Conservation (phyloP, 208 protist species). For the Acanthamoeba castellanii region DNA sequence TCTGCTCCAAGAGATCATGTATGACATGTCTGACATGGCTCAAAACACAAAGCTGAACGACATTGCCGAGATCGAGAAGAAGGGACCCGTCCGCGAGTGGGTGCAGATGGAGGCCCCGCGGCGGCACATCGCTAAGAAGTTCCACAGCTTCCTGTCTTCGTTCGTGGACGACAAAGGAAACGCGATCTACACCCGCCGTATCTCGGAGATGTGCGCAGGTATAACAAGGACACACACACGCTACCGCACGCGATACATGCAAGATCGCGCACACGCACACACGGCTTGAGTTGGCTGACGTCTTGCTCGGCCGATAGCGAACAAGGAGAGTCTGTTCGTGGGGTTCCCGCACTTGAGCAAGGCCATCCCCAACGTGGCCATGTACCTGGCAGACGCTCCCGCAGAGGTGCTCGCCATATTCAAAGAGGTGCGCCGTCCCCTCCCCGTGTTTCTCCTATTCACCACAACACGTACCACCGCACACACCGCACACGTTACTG, state of each 20-base stretch:
- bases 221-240: background rate
- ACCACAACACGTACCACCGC: background rate
- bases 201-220: constrained; percentile 58
- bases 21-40: background rate
- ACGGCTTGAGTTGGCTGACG: background rate
- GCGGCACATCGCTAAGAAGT: constrained; percentile 28
- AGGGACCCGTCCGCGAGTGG: constrained; percentile 49
- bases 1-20: background rate
- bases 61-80: constrained; percentile 42
- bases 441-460: constrained; percentile 50
- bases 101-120: constrained; percentile 9
- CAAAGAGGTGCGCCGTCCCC: constrained; percentile 93
- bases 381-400: constrained; percentile 98
- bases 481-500: no score
- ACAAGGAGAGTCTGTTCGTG: constrained; percentile 94
- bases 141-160: constrained; percentile 15
- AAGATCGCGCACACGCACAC: background rate
- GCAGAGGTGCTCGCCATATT: constrained; percentile 97
- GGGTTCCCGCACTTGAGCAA: constrained; percentile 95
- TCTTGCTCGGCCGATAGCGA: constrained; percentile 69
- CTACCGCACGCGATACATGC: no score
- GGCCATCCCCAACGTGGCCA: constrained; percentile 93
- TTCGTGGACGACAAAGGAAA: constrained; percentile 13
- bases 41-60: background rate
- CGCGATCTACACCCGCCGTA: background rate